Evolutionary conservation across 495 filamentous ascomycete species (phyloP), one percentile per base, ranked within the genome.

Genomic region (Penicillium soppii): DNA sequence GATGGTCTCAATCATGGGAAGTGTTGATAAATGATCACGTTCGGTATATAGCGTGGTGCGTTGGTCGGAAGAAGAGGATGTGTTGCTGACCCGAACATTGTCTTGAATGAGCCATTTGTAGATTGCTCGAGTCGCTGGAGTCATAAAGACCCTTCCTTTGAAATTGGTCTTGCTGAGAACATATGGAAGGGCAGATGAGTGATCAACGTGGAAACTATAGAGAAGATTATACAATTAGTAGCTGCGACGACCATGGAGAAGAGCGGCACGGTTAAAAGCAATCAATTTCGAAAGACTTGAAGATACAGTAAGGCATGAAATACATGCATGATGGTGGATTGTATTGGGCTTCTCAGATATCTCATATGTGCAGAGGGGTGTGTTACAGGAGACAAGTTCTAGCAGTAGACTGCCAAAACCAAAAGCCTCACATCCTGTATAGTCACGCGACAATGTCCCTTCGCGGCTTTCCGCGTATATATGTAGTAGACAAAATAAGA

Each of bases 31-130:
- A 66, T 96, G 91, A 63, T 98, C 94, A 46, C 90, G 84, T 68
- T 98, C 94, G 2, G 90, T 96, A 64, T 96, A 98, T 35, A 97
- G 82, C 1, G 86, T 85, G 0, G 88, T 83, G 8, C 83, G 82
- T 51, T 87, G 82, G 53, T 89, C 86, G 1, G 89, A 87, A 13
- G 81, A 82, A 13, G 79, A 82, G 0, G 89, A 86, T 0, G 88
- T 90, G 65, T 90, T 86, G 60, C 76, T 81, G 27, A 98, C 91
- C 52, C 94, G 85, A 22, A 98, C 88, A 63, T 88, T 91, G 71
- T 98, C 94, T 67, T 96, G 91, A 44, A 97, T 96, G 27, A 98
- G 79, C 91, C 92, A 97, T 76, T 97, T 97, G 79, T 98, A 98
- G 70, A 98, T 98, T 52, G 94, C 94, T 70, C 97, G 97, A 20